Percentiles rank a stretch among this genome's conserved stretches.
These are phyloP conservation scores for Lecanicillium sp. DNA, from an alignment of 2,329 filamentous ascomycete genomes.

Conservation along the genomic window DNA sequence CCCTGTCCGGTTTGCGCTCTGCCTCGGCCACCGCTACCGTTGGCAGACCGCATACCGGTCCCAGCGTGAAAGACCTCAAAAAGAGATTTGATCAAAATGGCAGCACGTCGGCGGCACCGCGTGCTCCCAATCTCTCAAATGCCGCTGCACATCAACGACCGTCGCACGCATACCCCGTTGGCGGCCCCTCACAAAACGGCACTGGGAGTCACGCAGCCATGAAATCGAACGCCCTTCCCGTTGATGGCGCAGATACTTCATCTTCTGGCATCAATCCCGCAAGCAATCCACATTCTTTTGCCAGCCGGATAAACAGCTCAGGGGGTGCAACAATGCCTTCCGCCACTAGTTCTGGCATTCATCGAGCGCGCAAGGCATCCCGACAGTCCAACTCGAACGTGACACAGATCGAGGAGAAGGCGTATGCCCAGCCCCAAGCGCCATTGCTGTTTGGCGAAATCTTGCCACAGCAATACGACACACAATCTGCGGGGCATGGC, in stretches of 20 bases:
- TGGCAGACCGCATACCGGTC: constrained; percentile 36
- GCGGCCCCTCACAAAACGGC: too few species aligned
- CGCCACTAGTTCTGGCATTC: background rate
- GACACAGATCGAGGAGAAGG: constrained; percentile 20
- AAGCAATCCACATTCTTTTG: constrained; percentile 50
- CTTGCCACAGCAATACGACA: constrained; percentile 48
- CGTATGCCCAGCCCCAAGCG: constrained; percentile 25
- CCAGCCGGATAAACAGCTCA: constrained; percentile 50
- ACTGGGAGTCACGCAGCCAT: too few species aligned
- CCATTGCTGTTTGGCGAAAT: constrained; percentile 68
- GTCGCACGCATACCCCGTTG: background rate
- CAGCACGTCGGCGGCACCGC: constrained; percentile 21
- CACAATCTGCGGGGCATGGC: constrained; percentile 49
- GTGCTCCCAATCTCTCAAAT: constrained; percentile 17
- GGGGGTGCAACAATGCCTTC: too few species aligned
- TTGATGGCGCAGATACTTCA: too few species aligned
- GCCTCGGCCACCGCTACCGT: constrained; percentile 50
- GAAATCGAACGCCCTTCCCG: too few species aligned
- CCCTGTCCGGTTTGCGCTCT: constrained; percentile 41
- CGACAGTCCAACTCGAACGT: constrained; percentile 22
- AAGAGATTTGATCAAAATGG: constrained; percentile 67
- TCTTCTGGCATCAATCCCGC: constrained; percentile 12
- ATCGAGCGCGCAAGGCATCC: background rate
- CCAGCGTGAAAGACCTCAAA: constrained; percentile 75
- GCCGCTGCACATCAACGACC: background rate